Conservation (phyloP, 2,329 filamentous ascomycete species). For the Diaporthe sp. region DNA sequence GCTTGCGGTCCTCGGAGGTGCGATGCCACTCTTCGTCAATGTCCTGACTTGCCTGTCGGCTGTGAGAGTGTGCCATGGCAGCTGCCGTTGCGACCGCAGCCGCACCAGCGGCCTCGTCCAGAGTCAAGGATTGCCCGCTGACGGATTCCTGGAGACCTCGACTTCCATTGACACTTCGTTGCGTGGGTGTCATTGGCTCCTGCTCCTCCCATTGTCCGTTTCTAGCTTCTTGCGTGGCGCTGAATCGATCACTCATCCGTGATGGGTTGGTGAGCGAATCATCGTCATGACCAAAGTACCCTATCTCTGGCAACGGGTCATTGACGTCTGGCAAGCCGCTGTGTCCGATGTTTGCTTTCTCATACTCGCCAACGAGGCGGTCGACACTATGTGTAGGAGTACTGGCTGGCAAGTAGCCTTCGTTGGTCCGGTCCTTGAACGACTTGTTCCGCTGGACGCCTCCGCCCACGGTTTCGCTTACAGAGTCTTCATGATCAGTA, state of each 20-base stretch:
- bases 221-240: slow-evolving; percentile 52
- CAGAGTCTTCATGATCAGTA: slow-evolving; percentile 42
- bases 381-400: slow-evolving; percentile 70
- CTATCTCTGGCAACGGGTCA: slow-evolving; percentile 82
- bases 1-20: slow-evolving; percentile 70
- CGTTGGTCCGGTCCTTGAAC: slow-evolving; percentile 73
- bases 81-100: slow-evolving; percentile 64
- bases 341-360: slow-evolving; percentile 69
- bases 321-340: slow-evolving; percentile 76
- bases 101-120: slow-evolving; percentile 60
- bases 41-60: slow-evolving; percentile 65
- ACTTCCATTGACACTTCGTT: slow-evolving; percentile 39
- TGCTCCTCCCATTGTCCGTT: slow-evolving; percentile 39
- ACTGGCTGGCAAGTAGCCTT: slow-evolving; percentile 63
- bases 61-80: slow-evolving; percentile 56
- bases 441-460: slow-evolving; percentile 71
- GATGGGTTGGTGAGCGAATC: slow-evolving; percentile 89
- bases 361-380: slow-evolving; percentile 62
- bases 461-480: slow-evolving; percentile 55
- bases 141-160: slow-evolving; percentile 13
- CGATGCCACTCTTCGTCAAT: slow-evolving; percentile 74
- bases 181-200: slow-evolving; percentile 47
- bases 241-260: slow-evolving; percentile 79
- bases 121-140: slow-evolving; percentile 48
- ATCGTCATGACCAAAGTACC: slow-evolving; percentile 67